These are phyloP conservation scores for Diaporthe eres DNA, from an alignment of 2,329 filamentous ascomycete species.

Conservation along the genomic window DNA sequence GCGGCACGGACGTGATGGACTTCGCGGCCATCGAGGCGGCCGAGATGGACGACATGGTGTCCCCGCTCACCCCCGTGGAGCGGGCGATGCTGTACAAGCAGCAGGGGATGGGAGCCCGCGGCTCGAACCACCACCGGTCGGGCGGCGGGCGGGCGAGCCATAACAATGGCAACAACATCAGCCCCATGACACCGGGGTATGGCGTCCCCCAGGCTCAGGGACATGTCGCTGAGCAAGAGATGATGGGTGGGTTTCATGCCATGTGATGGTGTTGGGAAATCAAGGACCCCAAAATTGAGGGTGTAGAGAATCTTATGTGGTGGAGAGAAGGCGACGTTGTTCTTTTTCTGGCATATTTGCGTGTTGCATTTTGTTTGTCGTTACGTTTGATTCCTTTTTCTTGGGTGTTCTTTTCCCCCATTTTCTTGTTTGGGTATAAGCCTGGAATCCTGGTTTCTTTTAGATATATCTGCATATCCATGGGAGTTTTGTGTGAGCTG, in stretches of 20 bases:
- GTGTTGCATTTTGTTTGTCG: not conserved
- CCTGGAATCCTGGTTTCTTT: not conserved
- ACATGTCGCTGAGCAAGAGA: not conserved
- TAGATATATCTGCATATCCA: conserved; percentile 26
- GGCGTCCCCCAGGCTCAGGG: conserved; percentile 10
- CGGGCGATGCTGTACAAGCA: conserved; percentile 41
- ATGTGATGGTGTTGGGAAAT: not conserved
- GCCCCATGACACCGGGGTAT: conserved; percentile 37
- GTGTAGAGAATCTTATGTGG: not conserved
- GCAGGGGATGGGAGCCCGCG: conserved; percentile 26
- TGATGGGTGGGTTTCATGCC: conserved; percentile 38
- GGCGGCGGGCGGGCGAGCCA: not conserved
- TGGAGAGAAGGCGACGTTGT: not conserved
- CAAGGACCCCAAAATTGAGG: not conserved
- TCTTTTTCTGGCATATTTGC: conserved; percentile 1
- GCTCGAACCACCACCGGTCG: conserved; percentile 2
- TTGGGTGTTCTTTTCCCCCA: not conserved
- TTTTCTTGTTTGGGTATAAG: not conserved
- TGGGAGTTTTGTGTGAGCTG: not conserved
- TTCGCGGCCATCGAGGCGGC: conserved; percentile 41
- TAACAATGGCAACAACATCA: conserved; percentile 17
- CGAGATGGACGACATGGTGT: conserved; percentile 42
- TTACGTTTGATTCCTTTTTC: not conserved
- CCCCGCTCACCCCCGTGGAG: conserved; percentile 39
- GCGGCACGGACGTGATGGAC: conserved; percentile 34